phyloP scores from a whole-genome alignment of 192 early-diverging fungal species.

The Physocladia obscura region DNA sequence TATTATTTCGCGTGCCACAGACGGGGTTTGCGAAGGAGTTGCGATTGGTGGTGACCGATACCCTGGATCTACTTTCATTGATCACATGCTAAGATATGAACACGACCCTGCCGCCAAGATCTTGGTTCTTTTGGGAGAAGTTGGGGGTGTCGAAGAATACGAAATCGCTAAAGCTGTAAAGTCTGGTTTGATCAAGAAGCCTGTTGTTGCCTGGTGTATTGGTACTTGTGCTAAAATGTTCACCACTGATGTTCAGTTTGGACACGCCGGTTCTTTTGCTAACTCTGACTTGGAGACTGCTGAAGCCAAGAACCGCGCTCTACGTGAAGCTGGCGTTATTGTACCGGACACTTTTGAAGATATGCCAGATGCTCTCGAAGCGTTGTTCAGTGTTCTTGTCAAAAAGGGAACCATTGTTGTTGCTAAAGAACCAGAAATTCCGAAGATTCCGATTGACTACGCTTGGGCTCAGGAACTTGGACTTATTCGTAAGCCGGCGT shows the following conservation, averaged over 20 bases:
- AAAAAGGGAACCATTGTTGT: constrained; percentile 69
- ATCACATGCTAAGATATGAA: constrained; percentile 95
- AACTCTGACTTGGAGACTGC: constrained; percentile 96
- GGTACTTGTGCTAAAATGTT: constrained; percentile 99
- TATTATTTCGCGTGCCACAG: constrained; percentile 92
- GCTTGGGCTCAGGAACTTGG: constrained; percentile 98
- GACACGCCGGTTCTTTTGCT: constrained; percentile 95
- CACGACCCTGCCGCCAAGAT: constrained; percentile 91
- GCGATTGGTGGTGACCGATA: constrained; percentile 99
- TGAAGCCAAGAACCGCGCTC: constrained; percentile 89
- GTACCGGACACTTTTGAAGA: constrained; percentile 97
- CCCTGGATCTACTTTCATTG: constrained; percentile 97
- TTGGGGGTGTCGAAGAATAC: constrained; percentile 98
- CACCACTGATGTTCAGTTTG: constrained; percentile 96
- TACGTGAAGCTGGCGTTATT: constrained; percentile 81
- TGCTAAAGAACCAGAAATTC: constrained; percentile 81
- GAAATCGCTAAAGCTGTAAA: constrained; percentile 87
- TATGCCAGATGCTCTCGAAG: constrained; percentile 75
- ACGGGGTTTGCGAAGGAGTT: constrained; percentile 98
- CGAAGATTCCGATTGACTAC: constrained; percentile 99
- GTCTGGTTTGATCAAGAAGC: constrained; percentile 88
- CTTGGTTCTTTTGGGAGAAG: constrained; percentile 92
- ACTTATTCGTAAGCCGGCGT: constrained; percentile 95
- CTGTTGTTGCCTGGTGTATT: constrained; percentile 99
- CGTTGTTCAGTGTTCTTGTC: constrained; percentile 79